A percentile compares a stretch with the other conserved stretches of the same genome.
Evolutionary conservation across 345 rosid species (phyloP).

Genomic region (Syzygium oleosum): DNA sequence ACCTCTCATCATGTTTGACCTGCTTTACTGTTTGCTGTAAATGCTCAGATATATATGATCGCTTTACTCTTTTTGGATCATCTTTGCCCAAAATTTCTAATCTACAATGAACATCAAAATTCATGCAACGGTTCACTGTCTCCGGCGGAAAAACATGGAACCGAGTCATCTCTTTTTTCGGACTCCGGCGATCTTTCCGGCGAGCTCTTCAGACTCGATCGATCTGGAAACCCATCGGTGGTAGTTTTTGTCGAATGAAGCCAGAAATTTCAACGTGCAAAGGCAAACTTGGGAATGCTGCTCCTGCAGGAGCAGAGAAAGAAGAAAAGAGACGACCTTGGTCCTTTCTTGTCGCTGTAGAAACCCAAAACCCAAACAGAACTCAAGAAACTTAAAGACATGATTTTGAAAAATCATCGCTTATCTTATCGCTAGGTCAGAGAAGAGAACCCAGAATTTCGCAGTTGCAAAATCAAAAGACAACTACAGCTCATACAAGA

Average conservation of each 20-base stretch:
- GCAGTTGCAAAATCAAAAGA: neutral
- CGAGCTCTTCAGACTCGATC: neutral
- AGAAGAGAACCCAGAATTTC: neutral
- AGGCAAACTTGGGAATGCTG: neutral
- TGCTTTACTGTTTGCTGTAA: neutral
- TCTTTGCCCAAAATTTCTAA: neutral
- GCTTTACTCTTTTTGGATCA: neutral
- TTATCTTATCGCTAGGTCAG: neutral
- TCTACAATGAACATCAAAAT: neutral
- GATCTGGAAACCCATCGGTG: neutral
- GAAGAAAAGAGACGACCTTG: neutral
- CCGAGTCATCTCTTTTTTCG: neutral
- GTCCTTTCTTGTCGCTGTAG: neutral
- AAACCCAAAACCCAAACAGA: neutral
- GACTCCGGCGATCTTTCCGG: neutral
- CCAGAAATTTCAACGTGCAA: neutral
- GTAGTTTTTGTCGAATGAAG: neutral
- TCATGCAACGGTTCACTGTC: neutral
- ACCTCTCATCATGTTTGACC: neutral
- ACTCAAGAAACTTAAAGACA: neutral
- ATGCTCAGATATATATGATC: neutral
- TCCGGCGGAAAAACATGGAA: neutral
- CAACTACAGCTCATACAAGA: too few relatives aligned
- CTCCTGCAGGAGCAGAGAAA: neutral
- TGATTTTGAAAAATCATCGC: neutral